Evolutionary conservation across 1,284 basidiomycete species (phyloP), one percentile per base, ranked within the genome.

Genomic region (Leucoagaricus sp.): DNA sequence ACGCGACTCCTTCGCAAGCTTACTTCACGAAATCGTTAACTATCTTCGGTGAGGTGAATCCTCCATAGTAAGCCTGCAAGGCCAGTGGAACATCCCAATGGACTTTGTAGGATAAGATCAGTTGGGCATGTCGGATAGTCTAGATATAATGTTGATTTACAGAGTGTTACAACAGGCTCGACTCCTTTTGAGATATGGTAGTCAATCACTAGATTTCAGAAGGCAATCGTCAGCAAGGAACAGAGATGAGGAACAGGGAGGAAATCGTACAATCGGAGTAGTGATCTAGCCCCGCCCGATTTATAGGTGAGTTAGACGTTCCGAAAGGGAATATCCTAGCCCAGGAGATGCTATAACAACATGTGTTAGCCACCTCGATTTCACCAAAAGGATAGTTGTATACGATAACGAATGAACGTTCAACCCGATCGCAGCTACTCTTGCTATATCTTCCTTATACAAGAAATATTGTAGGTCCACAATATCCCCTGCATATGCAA

Each of bases 341-440:
- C 79, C 79, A 81, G 2, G 79, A 78, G 47, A 28, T 53, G 7
- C 51, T 55, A 19, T 40, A 4, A 12, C 12, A 23, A 44, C 34
- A 7, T 52, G 31, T 31, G 10, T 42, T 10, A 17, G n/a, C n/a
- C n/a, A n/a, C n/a, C n/a, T n/a, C 15, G n/a, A 42, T 19, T 10
- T 31, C 31, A 58, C 28, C 21, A 21, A 53, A n/a, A 25, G 17
- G 23, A 19, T 31, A 36, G 28, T 4, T 15, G 64, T 72, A 50
- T 53, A 80, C 78, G 78, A 81, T 61, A 80, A 77, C 1, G 78
- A 79, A 63, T 80, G 76, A 5, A 77, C 73, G 56, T 77, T 81
- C 17, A 77, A 62, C 34, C 79, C 79, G n/a, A 81, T 64, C 1
- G 77, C 74, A 57, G 76, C 76, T n/a, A 74, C 68, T 19, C 79